Evolutionary conservation across 2,329 filamentous ascomycete species (phyloP).

Genomic region (Paecilomyces niveus): DNA sequence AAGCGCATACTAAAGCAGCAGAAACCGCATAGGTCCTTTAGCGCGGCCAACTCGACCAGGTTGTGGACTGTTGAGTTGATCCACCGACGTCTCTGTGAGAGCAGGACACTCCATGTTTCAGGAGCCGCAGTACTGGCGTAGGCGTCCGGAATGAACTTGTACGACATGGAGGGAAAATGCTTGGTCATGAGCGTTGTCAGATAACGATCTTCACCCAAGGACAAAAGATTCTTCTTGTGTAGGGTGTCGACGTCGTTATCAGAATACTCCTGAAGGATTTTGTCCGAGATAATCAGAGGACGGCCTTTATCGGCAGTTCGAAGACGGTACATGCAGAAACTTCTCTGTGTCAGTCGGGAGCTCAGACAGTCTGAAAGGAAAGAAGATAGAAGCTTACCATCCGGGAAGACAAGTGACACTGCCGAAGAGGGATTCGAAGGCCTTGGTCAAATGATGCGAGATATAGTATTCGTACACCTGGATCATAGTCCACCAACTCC

Average conservation of each 20-base stretch:
- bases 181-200: conserved; percentile 97
- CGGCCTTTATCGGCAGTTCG: conserved; percentile 90
- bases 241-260: conserved; percentile 87
- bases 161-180: conserved; percentile 90
- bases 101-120: conserved; percentile 84
- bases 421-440: conserved; percentile 95
- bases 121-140: conserved; percentile 91
- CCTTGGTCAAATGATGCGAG: conserved; percentile 92
- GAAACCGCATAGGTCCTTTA: conserved; percentile 95
- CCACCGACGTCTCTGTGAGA: conserved; percentile 98
- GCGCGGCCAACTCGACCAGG: conserved; percentile 77
- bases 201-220: conserved; percentile 93
- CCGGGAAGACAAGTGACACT: conserved; percentile 98
- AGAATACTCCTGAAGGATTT: conserved; percentile 79
- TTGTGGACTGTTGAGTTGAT: conserved; percentile 99
- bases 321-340: conserved; percentile 98
- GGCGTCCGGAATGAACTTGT: conserved; percentile 91
- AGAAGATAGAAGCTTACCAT: conserved; percentile 61
- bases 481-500: conserved; percentile 99
- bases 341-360: conserved; percentile 42
- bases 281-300: conserved; percentile 87
- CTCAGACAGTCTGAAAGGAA: neutral
- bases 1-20: conserved; percentile 99
- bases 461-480: conserved; percentile 99
- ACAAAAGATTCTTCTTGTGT: conserved; percentile 88